Conservation (phyloP, 2,329 filamentous ascomycete genomes). For the Penicillium verrucosum region DNA sequence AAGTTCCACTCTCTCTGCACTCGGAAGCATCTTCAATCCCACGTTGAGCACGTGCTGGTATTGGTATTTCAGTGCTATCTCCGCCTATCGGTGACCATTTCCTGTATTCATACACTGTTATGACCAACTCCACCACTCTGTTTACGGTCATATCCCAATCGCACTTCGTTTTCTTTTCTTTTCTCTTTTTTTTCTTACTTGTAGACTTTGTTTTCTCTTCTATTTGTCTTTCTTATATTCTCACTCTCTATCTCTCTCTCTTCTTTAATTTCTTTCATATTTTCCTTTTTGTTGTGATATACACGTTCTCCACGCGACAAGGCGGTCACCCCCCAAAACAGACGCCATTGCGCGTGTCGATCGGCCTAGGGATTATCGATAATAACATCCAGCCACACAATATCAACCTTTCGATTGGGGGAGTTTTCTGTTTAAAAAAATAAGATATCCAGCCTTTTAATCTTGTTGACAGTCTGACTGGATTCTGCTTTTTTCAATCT, state of each 20-base stretch:
- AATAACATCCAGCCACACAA: slow-evolving; percentile 27
- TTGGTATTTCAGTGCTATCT: slow-evolving; percentile 12
- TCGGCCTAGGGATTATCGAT: slow-evolving; percentile 29
- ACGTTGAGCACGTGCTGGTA: slow-evolving; percentile 21
- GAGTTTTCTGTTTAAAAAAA: background rate
- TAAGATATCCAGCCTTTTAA: slow-evolving; percentile 1
- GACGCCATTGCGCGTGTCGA: slow-evolving; percentile 28
- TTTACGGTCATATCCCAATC: slow-evolving; percentile 25
- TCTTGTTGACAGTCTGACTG: slow-evolving; percentile 2
- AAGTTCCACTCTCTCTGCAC: slow-evolving; percentile 14
- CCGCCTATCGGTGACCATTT: background rate
- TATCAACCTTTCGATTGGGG: slow-evolving; percentile 4
- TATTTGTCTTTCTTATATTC: slow-evolving; percentile 13
- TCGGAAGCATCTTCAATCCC: slow-evolving; percentile 25
- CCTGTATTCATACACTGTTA: slow-evolving; percentile 13
- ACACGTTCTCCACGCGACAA: slow-evolving; percentile 29
- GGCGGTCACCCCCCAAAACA: slow-evolving; percentile 30
- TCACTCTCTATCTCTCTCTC: slow-evolving; percentile 1
- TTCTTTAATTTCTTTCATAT: background rate
- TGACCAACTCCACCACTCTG: slow-evolving; percentile 22
- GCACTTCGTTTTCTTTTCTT: slow-evolving; percentile 8
- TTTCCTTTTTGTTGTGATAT: slow-evolving; percentile 5
- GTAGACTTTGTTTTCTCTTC: slow-evolving; percentile 5
- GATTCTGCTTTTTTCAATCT: background rate
- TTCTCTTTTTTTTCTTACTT: slow-evolving; percentile 12